Conservation (phyloP, 345 rosid genomes). For the Reutealis trisperma region DNA sequence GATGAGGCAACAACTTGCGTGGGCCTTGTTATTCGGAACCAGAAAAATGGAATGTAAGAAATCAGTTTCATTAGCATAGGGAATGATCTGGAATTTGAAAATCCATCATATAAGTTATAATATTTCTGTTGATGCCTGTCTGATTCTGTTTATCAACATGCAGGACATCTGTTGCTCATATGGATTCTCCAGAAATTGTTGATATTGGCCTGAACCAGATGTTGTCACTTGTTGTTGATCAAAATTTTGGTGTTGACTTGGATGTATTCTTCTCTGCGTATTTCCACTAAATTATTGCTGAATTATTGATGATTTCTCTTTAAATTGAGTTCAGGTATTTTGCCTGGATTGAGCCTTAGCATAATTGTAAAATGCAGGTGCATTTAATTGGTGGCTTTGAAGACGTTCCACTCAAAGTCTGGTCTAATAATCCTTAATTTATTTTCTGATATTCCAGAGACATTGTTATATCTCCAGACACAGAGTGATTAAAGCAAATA, state of each 20-base stretch:
- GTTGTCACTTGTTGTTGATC: conserved; percentile 50
- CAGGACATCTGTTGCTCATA: conserved; percentile 88
- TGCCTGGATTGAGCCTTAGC: not conserved
- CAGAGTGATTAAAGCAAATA: conserved; percentile 33
- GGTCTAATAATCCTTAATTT: conserved; percentile 28
- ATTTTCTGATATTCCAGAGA: conserved; percentile 24
- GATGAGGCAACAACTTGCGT: conserved; percentile 95
- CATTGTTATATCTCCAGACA: conserved; percentile 12
- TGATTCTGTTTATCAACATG: conserved; percentile 20
- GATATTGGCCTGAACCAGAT: conserved; percentile 71
- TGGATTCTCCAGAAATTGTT: conserved; percentile 69
- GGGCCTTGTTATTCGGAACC: conserved; percentile 73
- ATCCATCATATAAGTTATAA: not conserved
- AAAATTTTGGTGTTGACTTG: conserved; percentile 43
- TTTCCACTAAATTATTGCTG: not conserved
- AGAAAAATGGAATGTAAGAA: conserved; percentile 65
- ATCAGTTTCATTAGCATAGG: conserved; percentile 1
- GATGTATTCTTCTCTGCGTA: conserved; percentile 51
- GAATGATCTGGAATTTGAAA: not conserved
- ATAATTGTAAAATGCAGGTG: conserved; percentile 54
- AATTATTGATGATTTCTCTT: not conserved
- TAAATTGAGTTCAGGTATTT: not conserved
- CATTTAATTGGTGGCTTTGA: conserved; percentile 85
- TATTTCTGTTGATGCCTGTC: not conserved
- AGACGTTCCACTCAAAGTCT: conserved; percentile 59